These are phyloP conservation scores for Heteromeles arbutifolia DNA, from an alignment of 306 rosid species.

Conservation along the genomic window DNA sequence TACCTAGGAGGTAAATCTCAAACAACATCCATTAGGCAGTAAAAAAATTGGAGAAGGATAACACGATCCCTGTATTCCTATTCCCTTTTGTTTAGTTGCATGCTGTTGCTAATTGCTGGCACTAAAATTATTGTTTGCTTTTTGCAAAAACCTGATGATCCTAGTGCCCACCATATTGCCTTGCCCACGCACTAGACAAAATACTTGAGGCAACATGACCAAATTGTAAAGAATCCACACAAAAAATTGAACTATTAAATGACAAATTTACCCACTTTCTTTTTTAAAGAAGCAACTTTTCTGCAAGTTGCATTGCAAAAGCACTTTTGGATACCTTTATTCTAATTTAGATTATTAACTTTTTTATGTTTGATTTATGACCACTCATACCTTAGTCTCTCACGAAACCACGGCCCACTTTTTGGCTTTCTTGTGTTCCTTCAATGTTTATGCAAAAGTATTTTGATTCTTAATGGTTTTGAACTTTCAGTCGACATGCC, in stretches of 20 bases:
- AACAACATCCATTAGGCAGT: neutral
- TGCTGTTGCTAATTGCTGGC: slow-evolving; percentile 19
- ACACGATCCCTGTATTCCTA: neutral
- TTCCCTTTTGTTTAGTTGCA: slow-evolving; percentile 4
- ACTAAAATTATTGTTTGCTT: slow-evolving; percentile 36
- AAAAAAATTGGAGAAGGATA: neutral
- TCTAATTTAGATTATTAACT: slow-evolving; percentile 19
- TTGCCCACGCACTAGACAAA: slow-evolving; percentile 33
- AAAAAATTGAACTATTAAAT: slow-evolving; percentile 5
- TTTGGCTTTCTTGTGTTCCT: slow-evolving; percentile 9
- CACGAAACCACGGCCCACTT: neutral
- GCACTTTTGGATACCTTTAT: slow-evolving; percentile 38
- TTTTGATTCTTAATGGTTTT: slow-evolving; percentile 11
- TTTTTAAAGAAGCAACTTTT: slow-evolving; percentile 20
- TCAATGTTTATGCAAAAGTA: neutral
- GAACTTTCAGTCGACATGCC: neutral
- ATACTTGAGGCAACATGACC: slow-evolving; percentile 6
- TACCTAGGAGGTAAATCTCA: neutral
- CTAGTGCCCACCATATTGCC: slow-evolving; percentile 26
- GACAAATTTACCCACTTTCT: slow-evolving; percentile 29
- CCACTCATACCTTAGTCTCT: slow-evolving; percentile 19
- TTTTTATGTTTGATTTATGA: slow-evolving; percentile 20
- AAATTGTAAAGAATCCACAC: neutral
- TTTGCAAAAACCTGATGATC: slow-evolving; percentile 17
- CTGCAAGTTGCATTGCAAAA: slow-evolving; percentile 38